Percentiles rank a stretch among this genome's conserved stretches.
These are phyloP conservation scores for Gymnopilus junonius DNA, from an alignment of 768 basidiomycete species.

Conservation along the genomic window DNA sequence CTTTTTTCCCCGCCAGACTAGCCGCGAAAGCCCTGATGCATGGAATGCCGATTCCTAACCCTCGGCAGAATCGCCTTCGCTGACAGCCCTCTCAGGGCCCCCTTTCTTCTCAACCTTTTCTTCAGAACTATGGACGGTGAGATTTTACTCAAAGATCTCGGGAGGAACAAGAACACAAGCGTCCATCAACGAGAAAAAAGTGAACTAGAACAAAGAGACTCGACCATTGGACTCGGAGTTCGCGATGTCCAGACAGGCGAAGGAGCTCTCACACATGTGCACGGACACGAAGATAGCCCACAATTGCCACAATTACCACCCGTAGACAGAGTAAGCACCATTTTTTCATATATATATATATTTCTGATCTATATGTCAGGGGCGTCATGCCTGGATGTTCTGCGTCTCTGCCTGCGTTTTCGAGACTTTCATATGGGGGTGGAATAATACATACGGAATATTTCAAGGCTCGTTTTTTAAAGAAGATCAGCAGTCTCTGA, in stretches of 20 bases:
- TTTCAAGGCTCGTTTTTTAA: neutral
- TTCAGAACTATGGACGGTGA: neutral
- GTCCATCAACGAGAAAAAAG: neutral
- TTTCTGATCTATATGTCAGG: neutral
- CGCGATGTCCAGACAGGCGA: neutral
- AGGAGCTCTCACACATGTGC: too few relatives aligned
- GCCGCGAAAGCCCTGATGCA: too few relatives aligned
- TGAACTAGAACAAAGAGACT: neutral
- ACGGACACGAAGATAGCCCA: neutral
- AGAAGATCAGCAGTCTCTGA: neutral
- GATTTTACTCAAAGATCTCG: neutral
- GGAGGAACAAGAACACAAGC: neutral
- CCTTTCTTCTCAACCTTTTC: neutral
- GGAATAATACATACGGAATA: slow-evolving; percentile 4
- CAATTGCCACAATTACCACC: slow-evolving; percentile 9
- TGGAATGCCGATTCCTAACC: neutral
- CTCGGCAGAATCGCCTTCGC: neutral
- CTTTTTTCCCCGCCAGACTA: too few relatives aligned
- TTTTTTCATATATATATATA: neutral
- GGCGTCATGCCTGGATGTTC: neutral
- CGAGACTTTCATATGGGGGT: slow-evolving; percentile 6
- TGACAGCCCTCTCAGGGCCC: neutral
- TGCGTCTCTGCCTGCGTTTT: slow-evolving; percentile 4
- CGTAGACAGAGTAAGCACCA: slow-evolving; percentile 8
- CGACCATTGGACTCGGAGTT: neutral